Evolutionary conservation across 2,329 filamentous ascomycete species (phyloP).

Genomic region (Triangularia setosa): DNA sequence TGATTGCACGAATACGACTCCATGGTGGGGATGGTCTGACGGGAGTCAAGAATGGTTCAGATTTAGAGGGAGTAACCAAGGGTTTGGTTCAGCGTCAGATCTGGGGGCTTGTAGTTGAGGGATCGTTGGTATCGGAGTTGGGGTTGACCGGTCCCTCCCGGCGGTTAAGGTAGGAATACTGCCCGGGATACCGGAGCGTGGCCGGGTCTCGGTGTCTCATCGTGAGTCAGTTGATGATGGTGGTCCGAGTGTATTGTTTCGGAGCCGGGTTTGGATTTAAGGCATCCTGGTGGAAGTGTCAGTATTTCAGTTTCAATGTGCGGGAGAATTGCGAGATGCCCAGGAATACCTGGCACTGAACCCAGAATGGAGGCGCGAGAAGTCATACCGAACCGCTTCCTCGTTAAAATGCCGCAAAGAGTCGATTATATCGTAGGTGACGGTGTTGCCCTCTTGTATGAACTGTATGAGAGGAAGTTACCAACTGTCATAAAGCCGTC

Average conservation of each 20-base stretch:
- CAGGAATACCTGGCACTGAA: not conserved
- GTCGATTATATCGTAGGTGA: too few species aligned
- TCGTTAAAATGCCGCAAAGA: too few species aligned
- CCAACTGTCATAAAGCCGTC: not conserved
- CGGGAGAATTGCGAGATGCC: too few species aligned
- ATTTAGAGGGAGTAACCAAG: not conserved
- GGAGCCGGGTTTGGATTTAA: not conserved
- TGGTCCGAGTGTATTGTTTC: not conserved
- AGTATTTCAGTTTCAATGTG: not conserved
- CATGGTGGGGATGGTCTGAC: not conserved
- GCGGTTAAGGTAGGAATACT: not conserved
- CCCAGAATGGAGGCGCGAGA: too few species aligned
- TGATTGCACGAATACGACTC: not conserved
- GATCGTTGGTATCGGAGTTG: not conserved
- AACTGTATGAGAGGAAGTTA: too few species aligned
- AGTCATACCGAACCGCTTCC: too few species aligned
- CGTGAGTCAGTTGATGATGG: not conserved
- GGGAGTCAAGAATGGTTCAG: not conserved
- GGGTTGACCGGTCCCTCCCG: not conserved
- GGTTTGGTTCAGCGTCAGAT: not conserved
- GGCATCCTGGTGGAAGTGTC: not conserved
- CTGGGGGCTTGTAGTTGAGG: not conserved
- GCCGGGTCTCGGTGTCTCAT: not conserved
- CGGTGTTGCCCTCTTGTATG: too few species aligned
- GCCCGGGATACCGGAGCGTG: not conserved